Evolutionary conservation across 2,329 filamentous ascomycete genomes (phyloP).

Genomic region (Neopestalotiopsis clavispora): DNA sequence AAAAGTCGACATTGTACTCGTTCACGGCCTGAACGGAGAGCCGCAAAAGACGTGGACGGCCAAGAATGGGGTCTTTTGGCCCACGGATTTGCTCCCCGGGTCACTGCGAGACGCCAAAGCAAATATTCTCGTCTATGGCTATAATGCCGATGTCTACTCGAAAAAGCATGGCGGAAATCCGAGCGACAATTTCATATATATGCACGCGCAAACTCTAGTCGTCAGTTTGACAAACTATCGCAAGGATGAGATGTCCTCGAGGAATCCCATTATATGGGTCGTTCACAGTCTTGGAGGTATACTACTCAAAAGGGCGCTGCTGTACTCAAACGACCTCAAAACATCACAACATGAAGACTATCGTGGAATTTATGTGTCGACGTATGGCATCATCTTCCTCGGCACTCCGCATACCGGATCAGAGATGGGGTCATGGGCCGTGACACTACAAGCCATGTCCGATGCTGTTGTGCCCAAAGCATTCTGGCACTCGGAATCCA

Average conservation of each 20-base stretch:
- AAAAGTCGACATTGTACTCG: slow-evolving; percentile 69
- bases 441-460: slow-evolving; percentile 70
- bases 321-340: slow-evolving; percentile 68
- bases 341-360: slow-evolving; percentile 66
- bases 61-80: slow-evolving; percentile 69
- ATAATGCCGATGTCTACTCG: slow-evolving; percentile 70
- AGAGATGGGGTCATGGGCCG: slow-evolving; percentile 70
- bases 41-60: slow-evolving; percentile 68
- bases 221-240: slow-evolving; percentile 67
- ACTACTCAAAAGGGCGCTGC: slow-evolving; percentile 71
- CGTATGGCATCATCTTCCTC: slow-evolving; percentile 77
- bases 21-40: slow-evolving; percentile 73
- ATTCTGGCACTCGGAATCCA: slow-evolving; percentile 69
- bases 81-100: slow-evolving; percentile 66
- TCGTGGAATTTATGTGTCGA: slow-evolving; percentile 74
- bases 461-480: slow-evolving; percentile 67
- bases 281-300: slow-evolving; percentile 77
- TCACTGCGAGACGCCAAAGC: slow-evolving; percentile 62
- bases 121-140: slow-evolving; percentile 74
- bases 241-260: slow-evolving; percentile 58
- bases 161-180: slow-evolving; percentile 55
- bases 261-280: slow-evolving; percentile 76
- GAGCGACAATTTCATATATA: slow-evolving; percentile 70
- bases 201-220: slow-evolving; percentile 74
- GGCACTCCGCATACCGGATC: slow-evolving; percentile 78